A percentile compares a stretch with the other conserved stretches of the same genome.
These are phyloP conservation scores for Xylaria acuta DNA, from an alignment of 495 filamentous ascomycete genomes.

Conservation along the genomic window DNA sequence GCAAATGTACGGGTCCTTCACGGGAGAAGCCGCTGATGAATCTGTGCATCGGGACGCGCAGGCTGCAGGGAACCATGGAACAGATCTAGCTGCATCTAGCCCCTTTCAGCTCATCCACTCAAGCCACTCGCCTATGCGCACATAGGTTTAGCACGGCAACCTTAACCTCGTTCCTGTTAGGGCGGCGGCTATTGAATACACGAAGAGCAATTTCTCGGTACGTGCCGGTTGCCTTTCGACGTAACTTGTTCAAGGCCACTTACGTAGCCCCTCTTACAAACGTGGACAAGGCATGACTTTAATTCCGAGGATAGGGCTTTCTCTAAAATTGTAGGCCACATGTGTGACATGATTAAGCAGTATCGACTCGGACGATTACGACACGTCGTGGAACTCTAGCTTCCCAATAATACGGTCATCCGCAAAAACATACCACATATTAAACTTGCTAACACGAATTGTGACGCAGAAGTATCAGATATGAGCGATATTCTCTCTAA, in stretches of 20 bases:
- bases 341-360: not conserved
- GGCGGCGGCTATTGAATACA: not conserved
- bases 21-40: not conserved
- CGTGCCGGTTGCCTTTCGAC: not conserved
- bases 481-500: not conserved
- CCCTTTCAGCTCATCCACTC: not conserved
- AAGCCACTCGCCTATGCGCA: not conserved
- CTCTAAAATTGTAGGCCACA: not conserved
- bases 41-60: not conserved
- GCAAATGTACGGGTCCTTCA: not conserved
- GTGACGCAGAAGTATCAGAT: not conserved
- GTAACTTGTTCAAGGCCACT: not conserved
- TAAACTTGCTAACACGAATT: not conserved
- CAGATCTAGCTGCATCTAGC: slow-evolving; percentile 9
- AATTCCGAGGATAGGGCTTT: not conserved
- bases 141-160: not conserved
- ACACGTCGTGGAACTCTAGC: not conserved
- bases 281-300: not conserved
- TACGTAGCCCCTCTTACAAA: not conserved
- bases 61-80: not conserved
- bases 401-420: not conserved
- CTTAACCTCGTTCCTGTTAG: not conserved
- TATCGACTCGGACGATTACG: not conserved
- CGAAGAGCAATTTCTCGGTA: not conserved
- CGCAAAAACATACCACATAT: not conserved